Evolutionary conservation across 257 asterid genomes (phyloP), one percentile per base, ranked within the genome.

Genomic region (Scutellaria minor): DNA sequence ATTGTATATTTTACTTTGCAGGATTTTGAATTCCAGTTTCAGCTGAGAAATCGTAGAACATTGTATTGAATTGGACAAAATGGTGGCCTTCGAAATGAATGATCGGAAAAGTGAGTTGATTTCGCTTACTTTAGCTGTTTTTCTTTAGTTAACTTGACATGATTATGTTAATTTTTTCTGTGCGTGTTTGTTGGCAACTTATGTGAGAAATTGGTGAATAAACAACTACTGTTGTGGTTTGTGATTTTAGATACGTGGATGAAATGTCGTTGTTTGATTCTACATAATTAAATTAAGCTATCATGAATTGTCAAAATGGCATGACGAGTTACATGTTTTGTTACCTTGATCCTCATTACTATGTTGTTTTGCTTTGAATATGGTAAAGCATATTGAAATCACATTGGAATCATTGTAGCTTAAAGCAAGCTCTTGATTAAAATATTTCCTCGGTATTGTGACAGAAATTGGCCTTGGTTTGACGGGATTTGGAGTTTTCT

Each of bases 391-490:
- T 2, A 9, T 35, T 8, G 53, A 42, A 60, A 14, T 41, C 6
- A 48, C 41, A 7, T 18, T 31, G 53, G 20, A 41, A 27, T 24
- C 31, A 24, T 37, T 4, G 14, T 51, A 51, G 60, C 53, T 6
- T 44, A 2, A 71, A 52, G 7, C 9, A 14, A 52, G 27, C 62
- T 55, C 35, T 40, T 72, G 64, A 47, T 61, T 42, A 58, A 55
- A 10, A 5, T 40, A n/a, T 68, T 42, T 73, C 47, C 44, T 71
- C 54, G 79, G 50, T 64, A 71, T 46, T 79, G 81, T 65, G 70
- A 80, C 91, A 92, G 97, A 92, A 86, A 87, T 92, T 82, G 97
- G 98, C 48, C 89, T 92, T 53, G 98, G 97, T 72, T 84, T 92
- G 85, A 87, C 98, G 15, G 96, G 96, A 37, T 92, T 92, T 72